Evolutionary conservation across 768 basidiomycete genomes (phyloP), one percentile per base, ranked within the genome.

Genomic region (Lentinus tigrinus): DNA sequence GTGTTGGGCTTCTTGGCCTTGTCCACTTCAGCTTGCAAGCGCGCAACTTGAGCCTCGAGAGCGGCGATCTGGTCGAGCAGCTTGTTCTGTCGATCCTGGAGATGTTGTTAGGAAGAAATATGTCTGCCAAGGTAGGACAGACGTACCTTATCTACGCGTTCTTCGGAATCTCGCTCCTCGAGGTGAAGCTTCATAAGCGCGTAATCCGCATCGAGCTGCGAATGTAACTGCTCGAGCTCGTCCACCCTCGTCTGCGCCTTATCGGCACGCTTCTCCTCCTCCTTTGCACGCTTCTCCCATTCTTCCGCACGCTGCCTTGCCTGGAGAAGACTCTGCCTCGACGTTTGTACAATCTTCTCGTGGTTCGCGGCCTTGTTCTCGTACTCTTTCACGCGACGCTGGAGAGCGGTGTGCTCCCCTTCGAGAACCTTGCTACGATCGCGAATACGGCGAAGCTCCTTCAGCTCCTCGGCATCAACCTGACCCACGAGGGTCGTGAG

Each of bases 271-370:
- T 76, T 74, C 70, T 91, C 88, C 42, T 80, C 79, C 61, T 90
- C 88, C 65, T 85, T 85, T 19, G 88, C 84, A 23, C 85, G 85
- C 61, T 81, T 81, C 72, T 94, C 92, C 90, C 89, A 93, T 65
- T 94, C 92, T 3, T 81, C 74, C 3, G 89, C 81, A 24, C 89
- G 88, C 68, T 91, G 89, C 60, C 93, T 88, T 21, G 88, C 85
- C 61, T 88, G 85, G 21, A 79, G 72, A 27, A 93, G 77, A 68
- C 72, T 87, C 68, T 90, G 85, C 42, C 83, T 82, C 3, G 83
- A 78, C 17, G 84, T 72, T 23, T 72, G 73, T 1, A 84, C 77
- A 11, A 84, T 74, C 52, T 84, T 82, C 46, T 93, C 90, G 64
- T 75, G 83, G 63, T 82, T 87, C 26, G 77, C 67, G 3, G 79